phyloP scores from a whole-genome alignment of 2,329 filamentous ascomycete species.

The Boeremia exigua region DNA sequence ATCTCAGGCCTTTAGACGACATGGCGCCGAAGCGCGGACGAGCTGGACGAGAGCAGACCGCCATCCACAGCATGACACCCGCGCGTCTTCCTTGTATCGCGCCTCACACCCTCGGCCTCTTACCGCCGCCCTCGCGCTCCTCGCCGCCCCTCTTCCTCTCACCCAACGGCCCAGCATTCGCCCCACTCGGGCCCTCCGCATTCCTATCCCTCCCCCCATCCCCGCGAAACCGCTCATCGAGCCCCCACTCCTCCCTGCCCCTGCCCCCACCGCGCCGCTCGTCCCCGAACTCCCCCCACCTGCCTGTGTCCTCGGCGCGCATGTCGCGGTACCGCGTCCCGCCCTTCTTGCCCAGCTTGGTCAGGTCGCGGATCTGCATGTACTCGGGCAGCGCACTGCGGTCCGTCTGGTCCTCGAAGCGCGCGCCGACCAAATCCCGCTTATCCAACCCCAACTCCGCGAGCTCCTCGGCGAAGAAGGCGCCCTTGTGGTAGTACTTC shows the following conservation, averaged over 20 bases:
- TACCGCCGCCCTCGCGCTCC: slow-evolving; percentile 50
- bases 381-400: slow-evolving; percentile 86
- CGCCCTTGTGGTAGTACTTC: slow-evolving; percentile 95
- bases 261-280: slow-evolving; percentile 47
- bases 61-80: too few species aligned
- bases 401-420: slow-evolving; percentile 84
- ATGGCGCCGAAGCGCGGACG: too few species aligned
- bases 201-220: slow-evolving; percentile 58
- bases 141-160: slow-evolving; percentile 60
- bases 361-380: slow-evolving; percentile 92
- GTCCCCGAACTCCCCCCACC: slow-evolving; percentile 74
- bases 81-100: too few species aligned
- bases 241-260: slow-evolving; percentile 51
- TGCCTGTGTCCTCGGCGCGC: slow-evolving; percentile 86
- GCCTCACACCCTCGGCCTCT: slow-evolving; percentile 53
- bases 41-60: too few species aligned
- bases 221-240: slow-evolving; percentile 72
- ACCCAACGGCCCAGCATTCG: slow-evolving; percentile 74
- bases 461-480: slow-evolving; percentile 87
- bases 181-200: slow-evolving; percentile 63
- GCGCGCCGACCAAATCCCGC: slow-evolving; percentile 83
- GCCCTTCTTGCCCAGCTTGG: slow-evolving; percentile 90
- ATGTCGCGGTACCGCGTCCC: slow-evolving; percentile 89
- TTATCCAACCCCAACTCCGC: slow-evolving; percentile 76
- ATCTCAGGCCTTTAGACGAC: too few species aligned